Evolutionary conservation across 2,329 filamentous ascomycete genomes (phyloP), one percentile per base, ranked within the genome.

Genomic region (Penicillium capsulatum): DNA sequence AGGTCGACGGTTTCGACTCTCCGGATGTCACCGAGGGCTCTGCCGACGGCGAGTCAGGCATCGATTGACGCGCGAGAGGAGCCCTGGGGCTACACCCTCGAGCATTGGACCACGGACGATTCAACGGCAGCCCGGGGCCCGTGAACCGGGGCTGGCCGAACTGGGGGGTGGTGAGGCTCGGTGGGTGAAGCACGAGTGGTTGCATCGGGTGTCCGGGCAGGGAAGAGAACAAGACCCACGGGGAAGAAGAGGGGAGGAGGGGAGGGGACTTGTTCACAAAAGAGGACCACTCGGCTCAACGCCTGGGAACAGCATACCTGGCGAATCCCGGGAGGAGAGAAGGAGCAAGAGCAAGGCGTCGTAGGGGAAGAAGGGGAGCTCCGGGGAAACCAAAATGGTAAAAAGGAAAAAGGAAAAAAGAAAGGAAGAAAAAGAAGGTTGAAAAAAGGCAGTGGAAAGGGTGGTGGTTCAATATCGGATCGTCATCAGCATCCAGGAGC

Each of bases 31-130:
- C 62, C 53, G 58, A 49, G 50, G 63, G 60, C 45, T 61, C 59
- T 42, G 63, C 60, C 45, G 53, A 57, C 50, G 59, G 57, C 51
- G 65, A 63, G 53, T 63, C 61, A 55, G 67, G 68, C 67, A 70
- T 70, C 61, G 62, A 63, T 64, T 61, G 61, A 55, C 61, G 57
- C 48, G 58, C 53, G 38, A 64, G 57, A 54, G 63, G 54, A 46
- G 63, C 64, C 63, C 64, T 58, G 32, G 60, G 59, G 49, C 62
- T 65, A 50, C 57, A 59, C 49, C 59, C 60, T 51, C 57, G 54
- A 62, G 58, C 61, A 62, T 65, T 64, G 51, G 54, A 54, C 48
- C 60, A 55, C 49, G 59, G 37, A 38, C 57, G 56, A 55, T 60
- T 58, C 48, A 63, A 55, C 38, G 56, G 45, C 34, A 61, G 53